Base-by-base conservation (phyloP, 1,284 basidiomycete genomes). In the Leccinum insolens region DNA sequence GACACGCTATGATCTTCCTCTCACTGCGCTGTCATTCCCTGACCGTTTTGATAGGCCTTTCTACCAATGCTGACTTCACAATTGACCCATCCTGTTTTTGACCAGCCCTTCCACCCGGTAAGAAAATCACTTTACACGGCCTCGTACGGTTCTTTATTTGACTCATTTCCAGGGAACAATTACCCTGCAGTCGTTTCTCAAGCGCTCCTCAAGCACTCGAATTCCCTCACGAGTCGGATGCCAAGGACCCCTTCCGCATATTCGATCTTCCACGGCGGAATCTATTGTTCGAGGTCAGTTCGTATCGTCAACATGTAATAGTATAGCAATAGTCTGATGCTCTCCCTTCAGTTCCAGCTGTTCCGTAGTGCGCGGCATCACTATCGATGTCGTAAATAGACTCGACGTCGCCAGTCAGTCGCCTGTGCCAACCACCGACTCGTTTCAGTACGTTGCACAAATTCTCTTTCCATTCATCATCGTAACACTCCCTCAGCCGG, bases 341-440 rank as follows among this genome's bases (percentile, higher is more conserved):
- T 62, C n/a, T 22, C 34, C 41, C 28, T 6, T 2, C 71, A 94
- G 91, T 92, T 88, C 75, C 85, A 88, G 25, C 0, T 87, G 84
- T 62, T 88, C 90, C 0, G 86, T 95, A 7, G 82, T 94, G 9
- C 86, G 93, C 20, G 82, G 86, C 25, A 80, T 86, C 11, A 93
- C 92, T 0, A 75, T 90, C 15, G 80, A 84, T 9, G 74, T 86
- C 3, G 75, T 85, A 3, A 80, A 86, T n/a, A 75, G 78, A 66
- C 75, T 94, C 31, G 83, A 89, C 44, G 69, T 77, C 22, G 86
- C 88, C 73, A 78, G 63, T 79, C 86, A 14, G 86, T 86, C 75
- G 41, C 74, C 61, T 4, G 76, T 59, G 64, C 55, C 28, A 77
- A 85, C 7, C 84, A 83, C 4, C 80, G 90, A 31, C 70, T 88